These are phyloP conservation scores for Nyctanthes arbortristis DNA, from an alignment of 257 asterid genomes.

Conservation along the genomic window DNA sequence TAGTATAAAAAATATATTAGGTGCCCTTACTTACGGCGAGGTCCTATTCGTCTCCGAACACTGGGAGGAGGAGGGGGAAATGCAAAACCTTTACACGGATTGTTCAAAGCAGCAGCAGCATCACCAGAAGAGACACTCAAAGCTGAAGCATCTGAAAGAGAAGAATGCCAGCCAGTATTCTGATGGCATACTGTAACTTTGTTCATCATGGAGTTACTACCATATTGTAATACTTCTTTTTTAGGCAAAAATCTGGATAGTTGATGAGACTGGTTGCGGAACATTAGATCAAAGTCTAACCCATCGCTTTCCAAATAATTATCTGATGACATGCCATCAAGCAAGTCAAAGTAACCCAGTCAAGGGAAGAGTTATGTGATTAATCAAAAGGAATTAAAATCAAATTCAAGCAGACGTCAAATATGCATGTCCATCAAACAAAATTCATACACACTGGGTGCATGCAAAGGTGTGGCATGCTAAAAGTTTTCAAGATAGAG, in stretches of 20 bases:
- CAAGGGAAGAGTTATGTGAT: conserved; percentile 1
- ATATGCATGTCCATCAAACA: conserved; percentile 4
- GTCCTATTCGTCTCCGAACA: conserved; percentile 70
- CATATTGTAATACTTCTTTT: conserved; percentile 26
- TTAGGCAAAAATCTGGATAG: conserved; percentile 36
- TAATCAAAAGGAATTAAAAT: neutral
- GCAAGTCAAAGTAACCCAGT: neutral
- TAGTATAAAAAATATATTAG: conserved; percentile 12
- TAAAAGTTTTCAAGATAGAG: neutral
- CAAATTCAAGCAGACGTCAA: conserved; percentile 5
- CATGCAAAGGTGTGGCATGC: neutral
- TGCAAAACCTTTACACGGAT: conserved; percentile 77
- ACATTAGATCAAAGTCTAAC: conserved; percentile 58
- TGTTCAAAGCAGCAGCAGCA: conserved; percentile 24
- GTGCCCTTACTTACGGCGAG: conserved; percentile 77
- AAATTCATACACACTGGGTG: neutral
- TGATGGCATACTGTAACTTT: conserved; percentile 54
- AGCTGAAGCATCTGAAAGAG: conserved; percentile 43
- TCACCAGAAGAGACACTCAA: conserved; percentile 29
- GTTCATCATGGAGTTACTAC: conserved; percentile 26
- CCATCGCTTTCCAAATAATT: conserved; percentile 58
- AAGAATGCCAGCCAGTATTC: conserved; percentile 42
- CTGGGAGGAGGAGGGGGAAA: conserved; percentile 92
- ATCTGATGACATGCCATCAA: conserved; percentile 50
- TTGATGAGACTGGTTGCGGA: conserved; percentile 45